A percentile compares a stretch with the other conserved stretches of the same genome.
These are phyloP conservation scores for Elongisporangium prolatum DNA, from an alignment of 352 stramenopile genomes.

Conservation along the genomic window DNA sequence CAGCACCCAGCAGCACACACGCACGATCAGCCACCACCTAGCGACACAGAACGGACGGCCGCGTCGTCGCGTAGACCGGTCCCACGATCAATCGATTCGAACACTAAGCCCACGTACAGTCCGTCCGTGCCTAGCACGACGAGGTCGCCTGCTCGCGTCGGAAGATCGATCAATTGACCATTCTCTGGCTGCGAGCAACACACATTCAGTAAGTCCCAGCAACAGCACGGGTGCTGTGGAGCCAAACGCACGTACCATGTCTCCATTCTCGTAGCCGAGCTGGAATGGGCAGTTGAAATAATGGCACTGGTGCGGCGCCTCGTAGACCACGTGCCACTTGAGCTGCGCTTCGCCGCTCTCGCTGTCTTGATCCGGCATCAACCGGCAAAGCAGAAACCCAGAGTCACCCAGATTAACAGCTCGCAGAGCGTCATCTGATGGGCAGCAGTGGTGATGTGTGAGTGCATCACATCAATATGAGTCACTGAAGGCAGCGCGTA, in stretches of 20 bases:
- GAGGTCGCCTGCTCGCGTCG: slow-evolving; percentile 86
- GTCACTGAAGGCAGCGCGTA: slow-evolving; percentile 10
- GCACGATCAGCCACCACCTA: not conserved
- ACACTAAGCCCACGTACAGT: slow-evolving; percentile 45
- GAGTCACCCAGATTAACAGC: slow-evolving; percentile 94
- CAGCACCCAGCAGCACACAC: not conserved
- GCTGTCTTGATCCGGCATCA: slow-evolving; percentile 32
- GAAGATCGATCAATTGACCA: slow-evolving; percentile 82
- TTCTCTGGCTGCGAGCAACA: slow-evolving; percentile 72
- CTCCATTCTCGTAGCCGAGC: slow-evolving; percentile 86
- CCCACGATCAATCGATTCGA: not conserved
- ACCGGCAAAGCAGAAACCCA: slow-evolving; percentile 88
- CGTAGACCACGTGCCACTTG: slow-evolving; percentile 81
- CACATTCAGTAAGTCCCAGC: slow-evolving; percentile 6
- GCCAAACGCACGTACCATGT: slow-evolving; percentile 55
- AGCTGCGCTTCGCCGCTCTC: slow-evolving; percentile 7
- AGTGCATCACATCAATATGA: not conserved
- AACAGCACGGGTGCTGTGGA: not conserved
- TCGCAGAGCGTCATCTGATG: slow-evolving; percentile 48
- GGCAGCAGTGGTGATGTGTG: not conserved
- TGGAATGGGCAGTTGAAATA: slow-evolving; percentile 98
- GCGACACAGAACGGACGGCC: not conserved
- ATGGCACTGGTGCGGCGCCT: slow-evolving; percentile 90
- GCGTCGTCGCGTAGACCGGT: not conserved
- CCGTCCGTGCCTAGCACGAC: slow-evolving; percentile 93